A percentile compares a stretch with the other conserved stretches of the same genome.
These are phyloP conservation scores for Starmerella bombicola DNA, from an alignment of 805 yeast genomes.

Conservation along the genomic window DNA sequence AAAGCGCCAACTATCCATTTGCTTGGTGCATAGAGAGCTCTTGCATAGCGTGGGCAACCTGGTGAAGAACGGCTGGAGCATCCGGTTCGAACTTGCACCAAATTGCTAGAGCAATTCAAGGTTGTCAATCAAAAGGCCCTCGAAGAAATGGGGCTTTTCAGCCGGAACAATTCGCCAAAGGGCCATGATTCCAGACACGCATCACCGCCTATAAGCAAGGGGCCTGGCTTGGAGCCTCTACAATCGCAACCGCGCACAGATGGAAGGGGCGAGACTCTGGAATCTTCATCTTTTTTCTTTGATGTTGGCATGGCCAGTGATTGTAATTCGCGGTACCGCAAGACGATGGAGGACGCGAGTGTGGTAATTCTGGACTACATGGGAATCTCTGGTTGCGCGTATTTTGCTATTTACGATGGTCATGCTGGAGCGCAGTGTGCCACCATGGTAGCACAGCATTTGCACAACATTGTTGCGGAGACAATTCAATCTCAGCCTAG, in stretches of 20 bases:
- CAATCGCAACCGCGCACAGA: slow-evolving; percentile 8
- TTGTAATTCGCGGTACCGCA: slow-evolving; percentile 64
- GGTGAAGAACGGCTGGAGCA: no score
- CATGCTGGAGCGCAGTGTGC: slow-evolving; percentile 93
- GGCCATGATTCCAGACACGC: not conserved
- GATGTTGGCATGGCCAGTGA: slow-evolving; percentile 88
- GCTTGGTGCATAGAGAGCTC: no score
- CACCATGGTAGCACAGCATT: slow-evolving; percentile 81
- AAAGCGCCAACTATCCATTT: no score
- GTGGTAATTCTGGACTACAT: slow-evolving; percentile 85
- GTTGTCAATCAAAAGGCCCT: no score
- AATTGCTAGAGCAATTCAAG: no score
- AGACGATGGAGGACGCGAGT: slow-evolving; percentile 93
- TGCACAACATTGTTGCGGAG: slow-evolving; percentile 48
- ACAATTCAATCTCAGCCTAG: slow-evolving; percentile 29
- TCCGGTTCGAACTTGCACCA: no score
- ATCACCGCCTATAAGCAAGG: not conserved
- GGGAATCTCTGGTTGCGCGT: slow-evolving; percentile 75
- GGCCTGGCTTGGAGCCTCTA: slow-evolving; percentile 12
- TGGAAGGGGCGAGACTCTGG: slow-evolving; percentile 8
- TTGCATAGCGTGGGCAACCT: no score
- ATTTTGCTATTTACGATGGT: slow-evolving; percentile 91
- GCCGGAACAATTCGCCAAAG: not conserved
- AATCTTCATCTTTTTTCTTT: slow-evolving; percentile 34
- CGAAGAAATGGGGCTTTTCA: slow-evolving; percentile 9